Evolutionary conservation across 2,329 filamentous ascomycete species (phyloP).

Genomic region (Arthrinium phaeospermum): DNA sequence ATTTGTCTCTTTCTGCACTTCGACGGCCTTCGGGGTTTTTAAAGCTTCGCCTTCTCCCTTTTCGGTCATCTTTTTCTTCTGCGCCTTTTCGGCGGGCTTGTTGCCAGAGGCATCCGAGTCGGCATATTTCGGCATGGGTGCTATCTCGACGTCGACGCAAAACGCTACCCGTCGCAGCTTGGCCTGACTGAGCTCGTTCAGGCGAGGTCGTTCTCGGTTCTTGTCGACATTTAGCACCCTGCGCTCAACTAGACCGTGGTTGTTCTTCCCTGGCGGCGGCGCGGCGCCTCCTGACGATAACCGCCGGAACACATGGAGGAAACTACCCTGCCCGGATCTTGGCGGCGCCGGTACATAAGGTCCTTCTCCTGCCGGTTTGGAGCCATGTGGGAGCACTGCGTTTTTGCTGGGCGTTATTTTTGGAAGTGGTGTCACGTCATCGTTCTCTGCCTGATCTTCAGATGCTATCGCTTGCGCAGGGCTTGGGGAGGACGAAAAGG

Average conservation of each 20-base stretch:
- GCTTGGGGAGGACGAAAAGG: constrained; percentile 72
- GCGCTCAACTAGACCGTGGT: constrained; percentile 78
- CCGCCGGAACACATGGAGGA: constrained; percentile 82
- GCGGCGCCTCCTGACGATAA: constrained; percentile 68
- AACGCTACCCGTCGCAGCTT: constrained; percentile 91
- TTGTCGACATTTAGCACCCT: constrained; percentile 84
- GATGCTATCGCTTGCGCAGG: constrained; percentile 27
- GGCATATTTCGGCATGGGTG: constrained; percentile 79
- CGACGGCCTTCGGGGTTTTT: constrained; percentile 67
- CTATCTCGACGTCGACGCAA: constrained; percentile 96
- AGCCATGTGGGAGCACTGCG: constrained; percentile 63
- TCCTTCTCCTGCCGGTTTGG: constrained; percentile 62
- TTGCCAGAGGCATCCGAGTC: constrained; percentile 64
- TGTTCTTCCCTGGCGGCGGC: constrained; percentile 54
- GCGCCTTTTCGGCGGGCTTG: constrained; percentile 56
- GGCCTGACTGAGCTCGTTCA: constrained; percentile 78
- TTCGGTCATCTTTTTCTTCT: constrained; percentile 69
- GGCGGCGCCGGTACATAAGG: constrained; percentile 79
- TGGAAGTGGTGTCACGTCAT: constrained; percentile 52
- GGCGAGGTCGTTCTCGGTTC: constrained; percentile 77
- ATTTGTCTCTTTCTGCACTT: constrained; percentile 62
- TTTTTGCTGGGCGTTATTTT: constrained; percentile 59
- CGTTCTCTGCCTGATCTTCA: constrained; percentile 25
- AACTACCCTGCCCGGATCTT: constrained; percentile 69
- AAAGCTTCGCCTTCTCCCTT: constrained; percentile 76